Base-by-base conservation (phyloP, 495 filamentous ascomycete genomes). In the Penicillium desertorum region DNA sequence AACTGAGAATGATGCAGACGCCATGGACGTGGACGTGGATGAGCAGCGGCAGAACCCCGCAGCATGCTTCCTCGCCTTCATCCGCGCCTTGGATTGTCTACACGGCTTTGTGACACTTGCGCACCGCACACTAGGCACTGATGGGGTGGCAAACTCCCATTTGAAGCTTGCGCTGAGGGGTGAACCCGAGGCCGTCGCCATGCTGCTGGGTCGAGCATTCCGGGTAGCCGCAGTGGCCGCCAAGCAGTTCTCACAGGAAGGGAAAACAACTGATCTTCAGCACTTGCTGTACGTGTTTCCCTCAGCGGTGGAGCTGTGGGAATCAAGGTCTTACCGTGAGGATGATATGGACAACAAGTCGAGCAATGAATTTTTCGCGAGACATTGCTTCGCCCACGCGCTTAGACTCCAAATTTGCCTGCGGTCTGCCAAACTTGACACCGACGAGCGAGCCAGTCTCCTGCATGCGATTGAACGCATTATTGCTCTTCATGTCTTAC, bases 401-500 rank as follows among this genome's bases (percentile, higher is more conserved):
- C 58, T 79, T 25, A 66, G 75, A 48, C 66, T 79, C 14, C 66
- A 77, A 23, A 61, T 67, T 41, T 73, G 68, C 27, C 53, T 76
- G 5, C 64, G 70, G 16, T 64, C 63, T 16, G 56, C 66, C 54
- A 69, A 66, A 32, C 63, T 74, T 8, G 71, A 76, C 39, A 74
- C 73, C 10, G 74, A 76, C 56, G 74, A 76, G 47, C 69, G 68
- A 42, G 60, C 60, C 20, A 67, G 70, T 27, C 68, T 79, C 6
- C 56, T 76, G 14, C 72, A 72, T 56, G 63, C 71, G 16, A 47
- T 95, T 4, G 85, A 89, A 55, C 78, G 79, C 2, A 75, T 91
- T 19, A 64, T 92, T 51, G 81, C 83, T n/a, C 79, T 80, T 27
- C 86, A 91, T 73, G 76, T 95, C 30, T 77, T 95, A 19, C 71